phyloP scores from a whole-genome alignment of 73 alveolate genomes.

The Tetrahymena borealis region DNA sequence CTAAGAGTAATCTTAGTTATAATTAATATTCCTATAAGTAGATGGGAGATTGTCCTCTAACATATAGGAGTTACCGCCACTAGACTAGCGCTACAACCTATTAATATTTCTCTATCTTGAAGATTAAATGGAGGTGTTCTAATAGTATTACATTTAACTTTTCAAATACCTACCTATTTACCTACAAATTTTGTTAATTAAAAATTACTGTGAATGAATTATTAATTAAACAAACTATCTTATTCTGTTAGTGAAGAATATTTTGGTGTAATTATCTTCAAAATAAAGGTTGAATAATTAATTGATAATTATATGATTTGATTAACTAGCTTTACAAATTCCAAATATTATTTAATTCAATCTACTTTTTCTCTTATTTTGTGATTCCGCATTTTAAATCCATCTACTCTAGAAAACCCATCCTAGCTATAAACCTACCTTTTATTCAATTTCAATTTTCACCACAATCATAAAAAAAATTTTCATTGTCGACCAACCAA shows the following conservation, averaged over 20 bases:
- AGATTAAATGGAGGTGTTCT: background rate
- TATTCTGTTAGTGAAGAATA: background rate
- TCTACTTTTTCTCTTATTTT: too few relatives aligned
- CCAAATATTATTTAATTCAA: too few relatives aligned
- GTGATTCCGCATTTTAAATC: too few relatives aligned
- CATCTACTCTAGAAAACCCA: too few relatives aligned
- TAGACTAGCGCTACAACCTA: background rate
- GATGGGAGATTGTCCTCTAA: background rate
- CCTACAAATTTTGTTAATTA: background rate
- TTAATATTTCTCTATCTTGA: background rate
- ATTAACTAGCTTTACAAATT: too few relatives aligned
- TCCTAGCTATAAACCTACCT: too few relatives aligned
- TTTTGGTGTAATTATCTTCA: too few relatives aligned
- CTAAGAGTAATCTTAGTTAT: background rate
- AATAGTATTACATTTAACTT: background rate
- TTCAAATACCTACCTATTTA: background rate
- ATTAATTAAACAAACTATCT: background rate
- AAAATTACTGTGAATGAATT: background rate
- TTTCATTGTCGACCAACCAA: too few relatives aligned
- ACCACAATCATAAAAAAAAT: too few relatives aligned
- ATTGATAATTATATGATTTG: too few relatives aligned
- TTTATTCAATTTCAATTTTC: too few relatives aligned
- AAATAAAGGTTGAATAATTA: too few relatives aligned
- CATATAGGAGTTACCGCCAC: background rate
- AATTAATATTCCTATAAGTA: background rate